phyloP scores from a whole-genome alignment of 2,329 filamentous ascomycete genomes.

The Penicillium brasilianum region DNA sequence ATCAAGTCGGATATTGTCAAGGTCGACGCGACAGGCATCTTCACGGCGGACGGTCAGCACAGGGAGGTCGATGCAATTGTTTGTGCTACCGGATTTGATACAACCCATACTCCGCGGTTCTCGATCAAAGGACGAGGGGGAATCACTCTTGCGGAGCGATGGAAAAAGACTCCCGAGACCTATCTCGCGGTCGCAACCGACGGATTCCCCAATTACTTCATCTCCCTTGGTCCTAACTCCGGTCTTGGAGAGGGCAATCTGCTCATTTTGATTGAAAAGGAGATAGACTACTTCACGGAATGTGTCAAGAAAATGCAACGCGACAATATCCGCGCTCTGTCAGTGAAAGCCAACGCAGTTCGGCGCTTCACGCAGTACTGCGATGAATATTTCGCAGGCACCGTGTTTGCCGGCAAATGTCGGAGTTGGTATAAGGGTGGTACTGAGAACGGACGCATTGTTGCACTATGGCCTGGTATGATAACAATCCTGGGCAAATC shows the following conservation, averaged over 20 bases:
- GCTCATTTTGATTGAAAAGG: conserved; percentile 41
- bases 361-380: conserved; percentile 37
- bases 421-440: conserved; percentile 48
- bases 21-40: conserved; percentile 38
- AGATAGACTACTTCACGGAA: conserved; percentile 41
- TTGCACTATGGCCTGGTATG: conserved; percentile 44
- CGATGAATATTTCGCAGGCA: conserved; percentile 42
- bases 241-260: conserved; percentile 42
- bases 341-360: conserved; percentile 34
- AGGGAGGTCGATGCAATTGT: conserved; percentile 42
- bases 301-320: conserved; percentile 44
- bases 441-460: conserved; percentile 37
- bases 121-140: conserved; percentile 40
- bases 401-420: conserved; percentile 43
- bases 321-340: conserved; percentile 41
- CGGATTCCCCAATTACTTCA: conserved; percentile 43
- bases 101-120: conserved; percentile 42
- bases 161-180: conserved; percentile 40
- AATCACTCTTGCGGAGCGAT: conserved; percentile 35
- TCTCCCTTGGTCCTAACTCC: conserved; percentile 42
- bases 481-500: background rate
- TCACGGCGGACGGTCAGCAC: conserved; percentile 42
- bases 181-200: conserved; percentile 44
- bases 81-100: conserved; percentile 48
- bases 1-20: conserved; percentile 60